Conservation (phyloP, 495 filamentous ascomycete genomes). For the Penicillium odoratum region DNA sequence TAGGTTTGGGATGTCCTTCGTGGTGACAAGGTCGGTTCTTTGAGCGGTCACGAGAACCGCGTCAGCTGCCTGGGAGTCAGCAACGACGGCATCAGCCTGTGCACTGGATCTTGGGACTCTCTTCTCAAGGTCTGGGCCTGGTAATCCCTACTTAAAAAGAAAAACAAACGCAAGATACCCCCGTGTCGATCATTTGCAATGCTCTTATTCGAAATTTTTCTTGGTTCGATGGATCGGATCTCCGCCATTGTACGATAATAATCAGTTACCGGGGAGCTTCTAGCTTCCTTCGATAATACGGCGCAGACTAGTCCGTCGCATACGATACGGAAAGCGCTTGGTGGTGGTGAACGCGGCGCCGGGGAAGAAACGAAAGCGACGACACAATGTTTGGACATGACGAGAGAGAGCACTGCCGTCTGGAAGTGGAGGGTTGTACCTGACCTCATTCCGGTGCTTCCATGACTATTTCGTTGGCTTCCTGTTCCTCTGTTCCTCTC, state of each 20-base stretch:
- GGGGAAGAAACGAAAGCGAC: conserved; percentile 35
- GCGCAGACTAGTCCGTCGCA: conserved; percentile 30
- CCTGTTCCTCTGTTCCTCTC: conserved; percentile 11
- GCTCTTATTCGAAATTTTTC: conserved; percentile 40
- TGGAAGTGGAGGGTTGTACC: conserved; percentile 15
- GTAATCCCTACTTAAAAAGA: conserved; percentile 39
- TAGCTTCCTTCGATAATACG: conserved; percentile 37
- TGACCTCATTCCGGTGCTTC: conserved; percentile 6
- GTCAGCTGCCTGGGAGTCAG: conserved; percentile 98
- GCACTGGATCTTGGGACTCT: conserved; percentile 99
- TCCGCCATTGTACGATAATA: conserved; percentile 50
- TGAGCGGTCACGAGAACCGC: conserved; percentile 97
- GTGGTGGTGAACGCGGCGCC: conserved; percentile 26
- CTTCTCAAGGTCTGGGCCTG: conserved; percentile 90
- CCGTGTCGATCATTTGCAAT: conserved; percentile 48
- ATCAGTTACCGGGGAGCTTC: conserved; percentile 35
- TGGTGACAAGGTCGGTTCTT: conserved; percentile 92
- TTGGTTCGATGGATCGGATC: conserved; percentile 37
- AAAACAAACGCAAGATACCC: conserved; percentile 45
- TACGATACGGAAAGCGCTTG: conserved; percentile 31
- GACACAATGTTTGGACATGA: conserved; percentile 31
- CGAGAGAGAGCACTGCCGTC: conserved; percentile 22
- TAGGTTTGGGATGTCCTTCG: conserved; percentile 98
- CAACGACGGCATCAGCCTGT: conserved; percentile 98
- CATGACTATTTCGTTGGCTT: conserved; percentile 11